Evolutionary conservation across 768 basidiomycete species (phyloP).

Genomic region (Xerocomellus chrysenteron): DNA sequence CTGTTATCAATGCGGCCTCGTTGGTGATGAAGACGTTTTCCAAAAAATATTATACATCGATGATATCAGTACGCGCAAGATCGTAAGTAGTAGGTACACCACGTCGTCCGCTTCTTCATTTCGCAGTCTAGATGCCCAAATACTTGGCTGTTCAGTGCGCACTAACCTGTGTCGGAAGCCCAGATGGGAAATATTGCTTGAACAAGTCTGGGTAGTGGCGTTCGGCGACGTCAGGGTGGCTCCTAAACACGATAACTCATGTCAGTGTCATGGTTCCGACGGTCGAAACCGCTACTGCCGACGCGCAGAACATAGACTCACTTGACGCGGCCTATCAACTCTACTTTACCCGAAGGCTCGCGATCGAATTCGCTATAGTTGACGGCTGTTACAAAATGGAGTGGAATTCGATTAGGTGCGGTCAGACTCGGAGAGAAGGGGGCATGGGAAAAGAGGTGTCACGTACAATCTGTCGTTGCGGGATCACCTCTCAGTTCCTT

Average conservation of each 20-base stretch:
- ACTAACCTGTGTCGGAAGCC: conserved; percentile 47
- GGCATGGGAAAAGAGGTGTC: not conserved
- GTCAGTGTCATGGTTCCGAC: not conserved
- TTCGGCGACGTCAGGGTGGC: conserved; percentile 80
- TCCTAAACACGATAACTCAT: conserved; percentile 42
- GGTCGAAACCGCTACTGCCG: not conserved
- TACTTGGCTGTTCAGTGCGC: conserved; percentile 39
- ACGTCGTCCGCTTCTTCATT: not conserved
- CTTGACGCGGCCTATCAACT: conserved; percentile 78
- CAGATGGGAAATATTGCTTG: conserved; percentile 66
- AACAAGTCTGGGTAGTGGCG: conserved; percentile 75
- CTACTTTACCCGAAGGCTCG: conserved; percentile 68
- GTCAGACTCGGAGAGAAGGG: not conserved
- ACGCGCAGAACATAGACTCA: conserved; percentile 34
- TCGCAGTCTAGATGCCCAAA: too few species aligned
- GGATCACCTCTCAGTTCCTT: conserved; percentile 55
- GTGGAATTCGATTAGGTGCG: not conserved
- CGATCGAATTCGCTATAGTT: conserved; percentile 76
- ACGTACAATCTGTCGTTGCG: conserved; percentile 62
- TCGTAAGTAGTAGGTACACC: not conserved
- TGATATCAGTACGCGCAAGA: not conserved
- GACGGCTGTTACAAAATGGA: conserved; percentile 49
- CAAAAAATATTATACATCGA: not conserved
- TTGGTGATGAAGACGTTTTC: too few species aligned
- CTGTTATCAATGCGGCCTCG: too few species aligned